Conservation (phyloP, 257 asterid genomes). For the Solanum stenotomum region DNA sequence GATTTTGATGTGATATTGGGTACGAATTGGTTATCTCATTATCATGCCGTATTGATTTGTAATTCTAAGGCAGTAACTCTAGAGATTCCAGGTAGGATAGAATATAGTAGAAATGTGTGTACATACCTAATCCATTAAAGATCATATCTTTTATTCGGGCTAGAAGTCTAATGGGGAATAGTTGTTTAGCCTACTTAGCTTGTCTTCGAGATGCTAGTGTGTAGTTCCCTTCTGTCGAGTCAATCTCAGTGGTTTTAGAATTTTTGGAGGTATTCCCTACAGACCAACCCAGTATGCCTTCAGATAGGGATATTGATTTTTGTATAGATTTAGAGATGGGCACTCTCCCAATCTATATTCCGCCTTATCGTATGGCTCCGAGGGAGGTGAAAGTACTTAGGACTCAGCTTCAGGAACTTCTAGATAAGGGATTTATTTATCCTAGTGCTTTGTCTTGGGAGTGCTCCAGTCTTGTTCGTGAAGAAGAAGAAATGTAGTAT, state of each 20-base stretch:
- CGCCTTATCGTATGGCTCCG: neutral
- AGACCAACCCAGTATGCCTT: neutral
- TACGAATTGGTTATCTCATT: neutral
- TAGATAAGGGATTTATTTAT: neutral
- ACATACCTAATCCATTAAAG: neutral
- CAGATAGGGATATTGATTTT: neutral
- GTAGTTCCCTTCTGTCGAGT: neutral
- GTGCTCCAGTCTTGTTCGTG: neutral
- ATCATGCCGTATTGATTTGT: neutral
- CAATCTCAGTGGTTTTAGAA: neutral
- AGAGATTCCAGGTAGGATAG: neutral
- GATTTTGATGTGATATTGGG: neutral
- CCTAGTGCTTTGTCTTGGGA: neutral
- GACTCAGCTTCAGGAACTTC: neutral
- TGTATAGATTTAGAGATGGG: neutral
- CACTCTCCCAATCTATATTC: neutral
- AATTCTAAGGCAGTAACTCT: neutral
- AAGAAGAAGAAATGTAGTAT: too few species aligned
- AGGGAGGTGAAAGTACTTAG: neutral
- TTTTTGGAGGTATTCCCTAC: neutral
- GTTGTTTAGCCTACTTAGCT: neutral
- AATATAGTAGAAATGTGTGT: neutral
- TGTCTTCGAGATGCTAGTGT: neutral
- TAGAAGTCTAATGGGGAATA: neutral
- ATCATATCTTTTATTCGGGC: neutral